These are phyloP conservation scores for Coniochaeta ligniaria DNA, from an alignment of 2,329 filamentous ascomycete genomes.

Conservation along the genomic window DNA sequence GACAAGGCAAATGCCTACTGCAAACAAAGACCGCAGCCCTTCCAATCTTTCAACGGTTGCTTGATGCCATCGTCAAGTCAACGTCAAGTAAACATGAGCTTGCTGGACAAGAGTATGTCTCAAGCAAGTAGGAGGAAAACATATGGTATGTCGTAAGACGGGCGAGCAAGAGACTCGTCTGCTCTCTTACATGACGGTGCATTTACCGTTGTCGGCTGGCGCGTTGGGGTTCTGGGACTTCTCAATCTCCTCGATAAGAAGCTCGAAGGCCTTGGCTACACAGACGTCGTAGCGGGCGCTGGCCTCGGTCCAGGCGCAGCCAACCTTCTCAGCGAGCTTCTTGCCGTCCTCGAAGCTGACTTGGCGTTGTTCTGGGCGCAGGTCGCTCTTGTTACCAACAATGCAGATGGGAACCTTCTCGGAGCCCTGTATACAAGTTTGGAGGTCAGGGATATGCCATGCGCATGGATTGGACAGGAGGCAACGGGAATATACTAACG, in stretches of 20 bases:
- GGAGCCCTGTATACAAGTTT: conserved; percentile 56
- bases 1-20: not conserved
- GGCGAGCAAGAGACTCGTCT: not conserved
- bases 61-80: not conserved
- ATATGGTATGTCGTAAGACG: conserved; percentile 2
- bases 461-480: not conserved
- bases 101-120: not conserved
- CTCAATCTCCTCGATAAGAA: conserved; percentile 91
- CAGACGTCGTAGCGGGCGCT: conserved; percentile 93
- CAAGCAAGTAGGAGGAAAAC: not conserved
- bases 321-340: conserved; percentile 76
- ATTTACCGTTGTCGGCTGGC: conserved; percentile 73
- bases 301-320: conserved; percentile 91
- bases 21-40: not conserved
- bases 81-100: not conserved
- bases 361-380: conserved; percentile 87
- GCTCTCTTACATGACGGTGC: conserved; percentile 68
- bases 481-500: conserved; percentile 42
- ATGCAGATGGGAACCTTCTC: conserved; percentile 90
- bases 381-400: conserved; percentile 94
- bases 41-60: not conserved
- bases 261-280: conserved; percentile 84
- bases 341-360: conserved; percentile 81
- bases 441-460: not conserved
- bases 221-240: conserved; percentile 87